Evolutionary conservation across 2,329 filamentous ascomycete species (phyloP).

Genomic region (Xylaria sp.): DNA sequence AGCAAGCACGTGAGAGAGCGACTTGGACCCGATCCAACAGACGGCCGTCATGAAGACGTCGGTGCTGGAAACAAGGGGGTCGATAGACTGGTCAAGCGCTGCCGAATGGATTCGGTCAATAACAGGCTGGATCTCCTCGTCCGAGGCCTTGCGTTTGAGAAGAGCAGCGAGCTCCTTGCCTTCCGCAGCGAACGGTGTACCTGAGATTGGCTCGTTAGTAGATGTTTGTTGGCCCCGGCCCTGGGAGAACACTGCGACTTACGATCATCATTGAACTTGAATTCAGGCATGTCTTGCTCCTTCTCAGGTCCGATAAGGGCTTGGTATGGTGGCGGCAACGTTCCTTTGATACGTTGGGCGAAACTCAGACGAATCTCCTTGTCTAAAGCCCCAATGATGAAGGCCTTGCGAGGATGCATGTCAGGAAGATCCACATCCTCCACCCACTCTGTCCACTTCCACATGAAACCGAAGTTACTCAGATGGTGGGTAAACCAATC

Average conservation of each 20-base stretch:
- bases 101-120: constrained; percentile 81
- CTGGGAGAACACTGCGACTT: constrained; percentile 42
- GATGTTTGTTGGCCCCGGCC: constrained; percentile 5
- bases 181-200: constrained; percentile 79
- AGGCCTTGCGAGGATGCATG: constrained; percentile 86
- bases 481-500: constrained; percentile 98
- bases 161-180: constrained; percentile 80
- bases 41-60: constrained; percentile 94
- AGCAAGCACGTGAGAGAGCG: constrained; percentile 90
- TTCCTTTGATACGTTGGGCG: constrained; percentile 92
- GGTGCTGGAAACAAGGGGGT: constrained; percentile 82
- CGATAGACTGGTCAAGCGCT: constrained; percentile 70
- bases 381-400: constrained; percentile 87
- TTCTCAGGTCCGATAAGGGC: constrained; percentile 81
- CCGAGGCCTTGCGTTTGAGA: constrained; percentile 79
- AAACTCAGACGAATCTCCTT: constrained; percentile 98
- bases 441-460: constrained; percentile 98
- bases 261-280: constrained; percentile 83
- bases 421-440: constrained; percentile 79
- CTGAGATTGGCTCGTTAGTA: constrained; percentile 46
- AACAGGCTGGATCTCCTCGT: constrained; percentile 82
- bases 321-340: constrained; percentile 82
- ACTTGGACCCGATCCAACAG: constrained; percentile 92
- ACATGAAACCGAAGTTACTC: constrained; percentile 98
- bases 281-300: constrained; percentile 93